Evolutionary conservation across 352 stramenopile species (phyloP), one percentile per base, ranked within the genome.

Genomic region (Peronosclerospora sorghi): DNA sequence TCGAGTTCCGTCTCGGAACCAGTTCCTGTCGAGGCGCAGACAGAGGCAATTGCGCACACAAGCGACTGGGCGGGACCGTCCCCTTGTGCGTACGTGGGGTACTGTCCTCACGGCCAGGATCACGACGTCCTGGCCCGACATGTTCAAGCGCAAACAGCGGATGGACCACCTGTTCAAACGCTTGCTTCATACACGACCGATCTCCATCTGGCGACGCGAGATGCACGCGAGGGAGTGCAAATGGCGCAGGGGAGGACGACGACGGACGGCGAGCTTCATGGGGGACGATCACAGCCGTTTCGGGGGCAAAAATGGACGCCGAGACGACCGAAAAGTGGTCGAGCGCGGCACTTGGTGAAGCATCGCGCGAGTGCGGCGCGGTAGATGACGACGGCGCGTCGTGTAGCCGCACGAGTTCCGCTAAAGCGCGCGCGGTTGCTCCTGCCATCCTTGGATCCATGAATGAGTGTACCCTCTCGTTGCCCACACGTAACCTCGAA

Each of bases 31-130:
- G 67, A 5, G 64, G 48, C 13, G 61, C 48, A 42, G 73, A 77
- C 60, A 89, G 74, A 30, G 76, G 71, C 51, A 88, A 54, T 41
- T 92, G 74, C n/a, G 74, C 60, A 43, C 89, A 48, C 7, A 86
- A 43, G 9, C 78, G 75, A 38, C 73, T 90, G 8, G 47, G 62
- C 1, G 36, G 18, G 2, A 64, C 37, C 18, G 24, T 54, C 45
- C 45, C 39, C 45, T 40, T 51, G 26, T 28, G 41, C 45, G 17
- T 61, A 41, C 1, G 26, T 7, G 54, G 34, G 24, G 50, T 44
- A 36, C 46, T 32, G 27, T 39, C 52, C 2, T 36, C 46, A 41
- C 36, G 55, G 24, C 58, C 52, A 15, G 37, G 56, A 36, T 51
- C 46, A 47, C 68, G 71, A n/a, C n/a, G n/a, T n/a, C n/a, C n/a